Evolutionary conservation across 495 filamentous ascomycete genomes (phyloP).

Genomic region (Lasiosphaeria hispida): DNA sequence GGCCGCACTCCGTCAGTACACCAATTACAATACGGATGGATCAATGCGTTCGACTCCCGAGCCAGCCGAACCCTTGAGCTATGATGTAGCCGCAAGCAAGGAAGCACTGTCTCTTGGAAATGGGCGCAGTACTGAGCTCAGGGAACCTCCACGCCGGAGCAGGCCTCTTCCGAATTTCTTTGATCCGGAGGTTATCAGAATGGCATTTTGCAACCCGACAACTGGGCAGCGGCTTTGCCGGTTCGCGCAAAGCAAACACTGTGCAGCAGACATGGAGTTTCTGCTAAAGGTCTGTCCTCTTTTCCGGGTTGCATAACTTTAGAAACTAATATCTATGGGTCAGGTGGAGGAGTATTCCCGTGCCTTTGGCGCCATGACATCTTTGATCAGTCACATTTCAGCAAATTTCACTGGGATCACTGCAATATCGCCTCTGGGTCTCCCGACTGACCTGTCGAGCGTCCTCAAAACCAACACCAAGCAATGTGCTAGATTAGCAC

Average conservation of each 20-base stretch:
- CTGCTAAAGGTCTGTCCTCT: constrained; percentile 40
- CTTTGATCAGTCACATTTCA: constrained; percentile 46
- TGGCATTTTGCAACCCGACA: constrained; percentile 45
- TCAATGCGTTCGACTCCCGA: constrained; percentile 9
- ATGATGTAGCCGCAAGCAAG: constrained; percentile 17
- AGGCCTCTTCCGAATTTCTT: constrained; percentile 39
- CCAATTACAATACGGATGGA: constrained; percentile 30
- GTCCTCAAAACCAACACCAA: constrained; percentile 43
- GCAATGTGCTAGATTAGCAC: constrained; percentile 31
- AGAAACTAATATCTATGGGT: background rate
- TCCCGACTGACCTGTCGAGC: constrained; percentile 33
- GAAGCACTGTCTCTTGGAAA: constrained; percentile 17
- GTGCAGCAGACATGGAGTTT: constrained; percentile 49
- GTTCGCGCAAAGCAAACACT: constrained; percentile 43
- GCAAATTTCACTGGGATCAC: constrained; percentile 40
- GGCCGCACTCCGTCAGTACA: constrained; percentile 34
- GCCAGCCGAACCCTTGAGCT: constrained; percentile 10
- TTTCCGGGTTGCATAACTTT: background rate
- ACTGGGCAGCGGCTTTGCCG: constrained; percentile 41
- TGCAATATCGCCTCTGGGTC: constrained; percentile 40
- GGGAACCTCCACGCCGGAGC: background rate
- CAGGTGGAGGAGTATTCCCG: constrained; percentile 37
- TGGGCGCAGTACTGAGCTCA: background rate
- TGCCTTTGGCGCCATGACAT: constrained; percentile 36
- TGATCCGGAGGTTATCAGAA: constrained; percentile 45